These are phyloP conservation scores for Ogataea nakhonphanomensis DNA, from an alignment of 805 yeast genomes.

Conservation along the genomic window DNA sequence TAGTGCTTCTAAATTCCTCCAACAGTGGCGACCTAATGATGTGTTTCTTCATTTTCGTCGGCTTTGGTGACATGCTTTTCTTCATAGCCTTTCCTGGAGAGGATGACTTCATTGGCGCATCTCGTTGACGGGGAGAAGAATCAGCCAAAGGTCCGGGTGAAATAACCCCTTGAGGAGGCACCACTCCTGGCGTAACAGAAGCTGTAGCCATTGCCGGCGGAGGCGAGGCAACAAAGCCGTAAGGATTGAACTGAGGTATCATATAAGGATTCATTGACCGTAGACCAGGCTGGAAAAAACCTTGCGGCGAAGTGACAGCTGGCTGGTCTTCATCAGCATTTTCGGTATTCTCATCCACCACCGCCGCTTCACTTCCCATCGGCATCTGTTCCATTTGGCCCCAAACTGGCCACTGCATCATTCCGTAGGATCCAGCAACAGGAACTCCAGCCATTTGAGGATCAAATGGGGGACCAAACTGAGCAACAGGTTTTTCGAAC, in stretches of 20 bases:
- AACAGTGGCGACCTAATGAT: constrained; percentile 73
- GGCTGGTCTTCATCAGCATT: constrained; percentile 2
- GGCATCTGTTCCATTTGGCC: constrained; percentile 13
- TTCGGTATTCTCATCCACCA: constrained; percentile 7
- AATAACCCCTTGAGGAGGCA: too few species aligned
- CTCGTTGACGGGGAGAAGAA: constrained; percentile 1
- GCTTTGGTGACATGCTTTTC: constrained; percentile 24
- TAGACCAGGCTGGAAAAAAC: constrained; percentile 24
- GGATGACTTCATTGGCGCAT: constrained; percentile 4
- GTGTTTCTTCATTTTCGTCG: constrained; percentile 34
- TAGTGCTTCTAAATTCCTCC: constrained; percentile 77
- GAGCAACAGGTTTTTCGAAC: constrained; percentile 13
- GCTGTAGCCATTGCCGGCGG: constrained; percentile 5
- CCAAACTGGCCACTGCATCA: constrained; percentile 14
- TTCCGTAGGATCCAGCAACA: constrained; percentile 20
- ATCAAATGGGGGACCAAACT: constrained; percentile 18
- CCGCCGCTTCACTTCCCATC: constrained; percentile 1
- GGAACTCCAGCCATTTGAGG: constrained; percentile 14
- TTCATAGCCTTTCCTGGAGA: constrained; percentile 17
- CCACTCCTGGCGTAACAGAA: too few species aligned
- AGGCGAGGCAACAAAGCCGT: constrained; percentile 29
- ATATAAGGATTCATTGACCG: constrained; percentile 38
- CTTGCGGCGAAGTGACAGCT: constrained; percentile 11
- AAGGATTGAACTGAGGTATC: constrained; percentile 51
- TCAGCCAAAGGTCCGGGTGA: neutral